Conservation (phyloP, 2,329 filamentous ascomycete species). For the Phyllosticta capitalensis region DNA sequence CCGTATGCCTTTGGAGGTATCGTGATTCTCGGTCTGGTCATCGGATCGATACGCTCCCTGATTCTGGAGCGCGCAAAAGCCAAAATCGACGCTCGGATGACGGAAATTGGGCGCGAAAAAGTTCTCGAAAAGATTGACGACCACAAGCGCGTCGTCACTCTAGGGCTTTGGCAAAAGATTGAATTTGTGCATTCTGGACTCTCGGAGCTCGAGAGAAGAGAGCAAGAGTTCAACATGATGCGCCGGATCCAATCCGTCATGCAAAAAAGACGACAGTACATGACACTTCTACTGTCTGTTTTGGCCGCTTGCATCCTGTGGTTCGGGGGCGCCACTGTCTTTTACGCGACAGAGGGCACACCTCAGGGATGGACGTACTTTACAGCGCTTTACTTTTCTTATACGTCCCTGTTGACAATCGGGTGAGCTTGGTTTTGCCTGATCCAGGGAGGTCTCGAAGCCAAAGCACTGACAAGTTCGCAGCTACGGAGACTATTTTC, state of each 20-base stretch:
- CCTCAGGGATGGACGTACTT: conserved; percentile 43
- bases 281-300: conserved; percentile 31
- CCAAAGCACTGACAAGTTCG: too few species aligned
- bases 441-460: too few species aligned
- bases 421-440: too few species aligned
- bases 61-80: conserved; percentile 42
- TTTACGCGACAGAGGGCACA: conserved; percentile 37
- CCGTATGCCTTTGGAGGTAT: conserved; percentile 48
- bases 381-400: conserved; percentile 43
- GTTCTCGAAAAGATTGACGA: conserved; percentile 32
- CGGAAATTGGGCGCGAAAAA: conserved; percentile 38
- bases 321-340: conserved; percentile 42
- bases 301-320: conserved; percentile 32
- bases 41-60: conserved; percentile 43
- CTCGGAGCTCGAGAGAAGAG: conserved; percentile 32
- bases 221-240: conserved; percentile 40
- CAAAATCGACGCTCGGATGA: conserved; percentile 41
- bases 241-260: conserved; percentile 30
- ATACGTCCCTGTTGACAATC: conserved; percentile 44
- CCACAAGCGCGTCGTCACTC: conserved; percentile 32
- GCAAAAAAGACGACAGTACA: conserved; percentile 28
- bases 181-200: conserved; percentile 32
- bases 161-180: conserved; percentile 32
- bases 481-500: conserved; percentile 44
- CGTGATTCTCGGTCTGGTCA: conserved; percentile 45